Evolutionary conservation across 1,284 basidiomycete genomes (phyloP).

Genomic region (Salmacisia buchloeana): DNA sequence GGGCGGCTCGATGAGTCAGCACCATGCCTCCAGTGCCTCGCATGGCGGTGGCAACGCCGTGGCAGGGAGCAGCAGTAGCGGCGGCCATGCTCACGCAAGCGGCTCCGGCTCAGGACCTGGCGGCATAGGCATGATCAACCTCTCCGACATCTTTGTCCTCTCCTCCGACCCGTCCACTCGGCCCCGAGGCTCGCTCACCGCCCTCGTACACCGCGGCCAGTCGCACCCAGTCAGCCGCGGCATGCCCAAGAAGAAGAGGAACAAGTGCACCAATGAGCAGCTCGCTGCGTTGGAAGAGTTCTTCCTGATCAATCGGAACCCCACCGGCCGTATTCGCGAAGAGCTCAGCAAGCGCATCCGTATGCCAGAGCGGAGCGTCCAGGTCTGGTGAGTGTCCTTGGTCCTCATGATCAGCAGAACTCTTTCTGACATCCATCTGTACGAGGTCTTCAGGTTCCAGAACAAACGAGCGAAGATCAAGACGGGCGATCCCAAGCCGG

Average conservation of each 20-base stretch:
- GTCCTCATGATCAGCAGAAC: neutral
- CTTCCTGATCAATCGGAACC: slow-evolving; percentile 38
- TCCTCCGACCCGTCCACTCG: slow-evolving; percentile 2
- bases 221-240: slow-evolving; percentile 2
- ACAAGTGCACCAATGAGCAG: slow-evolving; percentile 39
- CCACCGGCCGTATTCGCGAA: slow-evolving; percentile 27
- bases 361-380: slow-evolving; percentile 40
- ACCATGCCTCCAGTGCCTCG: neutral
- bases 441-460: slow-evolving; percentile 33
- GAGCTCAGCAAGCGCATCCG: slow-evolving; percentile 28
- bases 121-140: neutral
- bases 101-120: neutral
- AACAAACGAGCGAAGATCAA: slow-evolving; percentile 30
- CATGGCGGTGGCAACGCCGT: neutral
- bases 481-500: slow-evolving; percentile 19
- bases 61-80: neutral
- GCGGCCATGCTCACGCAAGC: neutral
- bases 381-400: slow-evolving; percentile 10
- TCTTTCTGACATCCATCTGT: neutral
- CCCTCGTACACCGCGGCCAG: neutral
- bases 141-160: slow-evolving; percentile 4
- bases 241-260: slow-evolving; percentile 25
- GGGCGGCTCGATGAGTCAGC: neutral
- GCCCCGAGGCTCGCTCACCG: slow-evolving; percentile 1
- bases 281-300: slow-evolving; percentile 31